These are phyloP conservation scores for Suillus sp. DNA, from an alignment of 768 basidiomycete species.

Conservation along the genomic window DNA sequence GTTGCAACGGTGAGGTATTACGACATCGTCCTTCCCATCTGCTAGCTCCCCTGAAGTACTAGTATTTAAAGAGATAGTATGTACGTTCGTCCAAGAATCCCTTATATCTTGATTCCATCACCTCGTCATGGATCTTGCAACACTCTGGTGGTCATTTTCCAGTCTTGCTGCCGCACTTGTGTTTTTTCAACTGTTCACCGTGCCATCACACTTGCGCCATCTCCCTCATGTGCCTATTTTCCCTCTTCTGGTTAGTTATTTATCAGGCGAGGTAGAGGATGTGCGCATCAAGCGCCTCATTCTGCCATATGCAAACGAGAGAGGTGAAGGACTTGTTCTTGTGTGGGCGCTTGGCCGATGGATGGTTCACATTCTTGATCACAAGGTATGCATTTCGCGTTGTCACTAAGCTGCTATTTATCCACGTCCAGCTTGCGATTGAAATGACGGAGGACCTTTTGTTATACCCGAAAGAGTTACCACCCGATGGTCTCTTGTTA, in stretches of 20 bases:
- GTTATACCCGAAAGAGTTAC: constrained; percentile 23
- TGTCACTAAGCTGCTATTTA: neutral
- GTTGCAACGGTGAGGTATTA: neutral
- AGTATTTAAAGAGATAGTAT: neutral
- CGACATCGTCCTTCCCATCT: neutral
- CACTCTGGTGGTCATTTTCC: neutral
- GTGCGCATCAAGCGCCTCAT: constrained; percentile 36
- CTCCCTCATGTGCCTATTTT: constrained; percentile 38
- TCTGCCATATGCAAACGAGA: constrained; percentile 37
- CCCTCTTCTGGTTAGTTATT: constrained; percentile 37
- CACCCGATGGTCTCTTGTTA: constrained; percentile 37
- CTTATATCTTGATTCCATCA: neutral
- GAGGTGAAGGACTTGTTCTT: constrained; percentile 36
- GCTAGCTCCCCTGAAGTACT: neutral
- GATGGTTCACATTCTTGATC: constrained; percentile 43
- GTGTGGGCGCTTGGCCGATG: constrained; percentile 44
- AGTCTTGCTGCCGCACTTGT: neutral
- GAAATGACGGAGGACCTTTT: constrained; percentile 25
- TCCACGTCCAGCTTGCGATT: neutral
- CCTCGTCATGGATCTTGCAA: neutral
- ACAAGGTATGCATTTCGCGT: constrained; percentile 23
- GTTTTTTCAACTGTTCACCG: constrained; percentile 12
- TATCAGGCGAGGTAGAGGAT: constrained; percentile 38
- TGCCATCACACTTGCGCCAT: constrained; percentile 35
- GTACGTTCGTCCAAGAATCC: neutral